Base-by-base conservation (phyloP, 805 yeast genomes). In the Candida xyloterini region DNA sequence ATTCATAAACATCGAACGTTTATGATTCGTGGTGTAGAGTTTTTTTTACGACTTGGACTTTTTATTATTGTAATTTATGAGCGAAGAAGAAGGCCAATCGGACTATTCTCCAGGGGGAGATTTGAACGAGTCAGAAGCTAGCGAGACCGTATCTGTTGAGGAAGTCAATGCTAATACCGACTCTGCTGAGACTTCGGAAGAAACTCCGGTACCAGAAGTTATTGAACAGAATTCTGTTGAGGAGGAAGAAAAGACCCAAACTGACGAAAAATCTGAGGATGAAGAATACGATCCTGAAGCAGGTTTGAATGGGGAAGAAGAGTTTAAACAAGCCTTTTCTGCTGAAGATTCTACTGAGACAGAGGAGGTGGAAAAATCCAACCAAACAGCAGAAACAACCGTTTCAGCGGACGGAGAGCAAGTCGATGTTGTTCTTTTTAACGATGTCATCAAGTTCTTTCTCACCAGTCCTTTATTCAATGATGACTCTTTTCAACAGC, bases 401-500 rank as follows among this genome's bases (percentile, higher is more conserved):
- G 25, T n/a, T 10, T 36, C 41, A 20, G 36, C 35, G 14, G 25
- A 26, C 31, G 67, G 67, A 8, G 51, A 56, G n/a, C 67, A 69
- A 30, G 56, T 61, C 7, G 62, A 65, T 33, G 65, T 73, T 22
- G 44, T 56, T 8, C 37, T 57, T 8, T 65, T 65, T 51, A 65
- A 63, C 35, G 56, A 57, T 13, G 50, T 65, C 13, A 53, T 64
- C 22, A 45, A 53, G 27, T 60, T 48, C 34, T 59, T 60, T 48
- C 46, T 66, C 24, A 43, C 50, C 4, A 48, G 60, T 23, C 53
- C 60, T 1, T 46, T 60, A 8, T 49, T 67, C 27, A 51, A 56
- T 30, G 70, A 68, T 46, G 62, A 67, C 1, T 37, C 51, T 1
- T 71, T 71, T 44, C 53, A 59, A 27, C 48, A 42, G 9, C 44